These are phyloP conservation scores for Metschnikowia drakensbergensis DNA, from an alignment of 805 yeast species.

Conservation along the genomic window DNA sequence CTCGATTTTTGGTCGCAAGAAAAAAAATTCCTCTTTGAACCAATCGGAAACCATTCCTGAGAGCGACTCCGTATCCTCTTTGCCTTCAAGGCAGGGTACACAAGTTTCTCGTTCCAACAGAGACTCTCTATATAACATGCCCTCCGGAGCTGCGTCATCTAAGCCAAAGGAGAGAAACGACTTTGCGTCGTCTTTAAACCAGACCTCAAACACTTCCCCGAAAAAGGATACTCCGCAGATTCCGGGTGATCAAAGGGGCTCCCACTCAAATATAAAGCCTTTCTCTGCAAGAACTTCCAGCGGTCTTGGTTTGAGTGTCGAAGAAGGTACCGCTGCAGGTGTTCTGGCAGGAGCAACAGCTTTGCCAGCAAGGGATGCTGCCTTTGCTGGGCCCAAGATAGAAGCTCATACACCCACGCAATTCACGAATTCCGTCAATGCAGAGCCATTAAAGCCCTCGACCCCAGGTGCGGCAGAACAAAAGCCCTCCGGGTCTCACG, in stretches of 20 bases:
- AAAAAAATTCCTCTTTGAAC: slow-evolving; percentile 38
- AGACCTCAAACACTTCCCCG: neutral
- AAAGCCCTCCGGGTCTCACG: neutral
- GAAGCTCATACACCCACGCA: neutral
- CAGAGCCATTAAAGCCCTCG: slow-evolving; percentile 3
- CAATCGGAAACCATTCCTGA: slow-evolving; percentile 32
- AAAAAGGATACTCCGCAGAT: neutral
- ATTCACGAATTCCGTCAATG: neutral
- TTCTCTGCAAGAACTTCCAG: neutral
- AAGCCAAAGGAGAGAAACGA: slow-evolving; percentile 1
- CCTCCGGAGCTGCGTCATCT: neutral
- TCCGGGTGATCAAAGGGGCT: neutral
- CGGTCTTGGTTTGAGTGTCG: neutral
- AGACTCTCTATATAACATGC: slow-evolving; percentile 12
- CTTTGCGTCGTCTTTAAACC: neutral
- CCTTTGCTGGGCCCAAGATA: neutral
- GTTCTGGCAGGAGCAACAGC: neutral
- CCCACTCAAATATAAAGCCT: neutral
- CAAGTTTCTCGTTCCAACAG: slow-evolving; percentile 11
- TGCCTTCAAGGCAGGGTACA: slow-evolving; percentile 13
- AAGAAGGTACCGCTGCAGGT: neutral
- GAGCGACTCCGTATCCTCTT: slow-evolving; percentile 26
- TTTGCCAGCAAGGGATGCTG: neutral
- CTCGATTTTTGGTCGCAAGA: slow-evolving; percentile 61
- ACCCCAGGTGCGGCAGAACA: neutral